phyloP scores from a whole-genome alignment of 768 basidiomycete genomes.

The Suillus placidus region DNA sequence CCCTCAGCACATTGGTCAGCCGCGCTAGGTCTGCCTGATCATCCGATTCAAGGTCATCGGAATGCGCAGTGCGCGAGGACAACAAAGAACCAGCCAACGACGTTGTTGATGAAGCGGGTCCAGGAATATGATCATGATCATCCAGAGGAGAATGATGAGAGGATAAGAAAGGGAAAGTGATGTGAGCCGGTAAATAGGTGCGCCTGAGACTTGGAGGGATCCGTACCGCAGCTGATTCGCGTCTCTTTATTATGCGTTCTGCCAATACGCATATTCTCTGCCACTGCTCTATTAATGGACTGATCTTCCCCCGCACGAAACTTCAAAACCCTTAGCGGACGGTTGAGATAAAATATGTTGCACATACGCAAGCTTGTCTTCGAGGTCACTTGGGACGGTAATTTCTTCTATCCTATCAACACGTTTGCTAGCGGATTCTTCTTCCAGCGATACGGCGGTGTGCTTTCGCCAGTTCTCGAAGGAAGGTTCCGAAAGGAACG shows the following conservation, averaged over 20 bases:
- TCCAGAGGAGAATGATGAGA: conserved; percentile 33
- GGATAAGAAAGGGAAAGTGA: conserved; percentile 57
- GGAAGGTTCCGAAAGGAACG: conserved; percentile 81
- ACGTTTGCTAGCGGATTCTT: conserved; percentile 81
- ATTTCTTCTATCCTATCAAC: conserved; percentile 86
- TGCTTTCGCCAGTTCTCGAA: conserved; percentile 90
- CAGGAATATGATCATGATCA: conserved; percentile 37
- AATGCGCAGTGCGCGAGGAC: conserved; percentile 15
- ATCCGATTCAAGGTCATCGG: conserved; percentile 32
- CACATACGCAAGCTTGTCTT: conserved; percentile 80
- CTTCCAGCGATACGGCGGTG: conserved; percentile 74
- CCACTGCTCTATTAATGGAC: conserved; percentile 85
- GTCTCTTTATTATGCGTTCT: conserved; percentile 87
- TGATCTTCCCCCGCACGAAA: conserved; percentile 74
- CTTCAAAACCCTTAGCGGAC: conserved; percentile 41
- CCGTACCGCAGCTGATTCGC: conserved; percentile 92
- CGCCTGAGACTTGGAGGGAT: conserved; percentile 60
- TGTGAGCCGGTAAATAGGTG: conserved; percentile 70
- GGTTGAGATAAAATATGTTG: conserved; percentile 6
- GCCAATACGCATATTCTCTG: conserved; percentile 84
- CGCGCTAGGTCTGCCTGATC: conserved; percentile 82
- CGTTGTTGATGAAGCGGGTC: conserved; percentile 20
- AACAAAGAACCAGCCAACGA: conserved; percentile 18
- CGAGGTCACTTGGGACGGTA: conserved; percentile 89
- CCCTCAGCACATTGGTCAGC: conserved; percentile 79